These are phyloP conservation scores for Westerdykella aurantiaca DNA, from an alignment of 2,329 filamentous ascomycete genomes.

Conservation along the genomic window DNA sequence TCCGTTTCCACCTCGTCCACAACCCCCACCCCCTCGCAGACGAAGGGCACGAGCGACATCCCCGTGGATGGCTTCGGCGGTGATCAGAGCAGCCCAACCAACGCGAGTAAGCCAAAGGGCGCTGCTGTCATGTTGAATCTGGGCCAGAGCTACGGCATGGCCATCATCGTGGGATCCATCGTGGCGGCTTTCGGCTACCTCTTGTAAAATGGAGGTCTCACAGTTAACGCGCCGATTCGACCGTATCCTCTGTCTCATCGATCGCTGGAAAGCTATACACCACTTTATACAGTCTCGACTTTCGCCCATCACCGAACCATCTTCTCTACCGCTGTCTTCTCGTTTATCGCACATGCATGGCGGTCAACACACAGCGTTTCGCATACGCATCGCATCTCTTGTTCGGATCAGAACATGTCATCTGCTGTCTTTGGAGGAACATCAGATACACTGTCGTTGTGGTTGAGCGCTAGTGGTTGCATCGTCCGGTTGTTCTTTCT, in stretches of 20 bases:
- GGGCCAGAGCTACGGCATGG: constrained; percentile 52
- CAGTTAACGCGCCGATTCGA: background rate
- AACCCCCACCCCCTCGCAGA: constrained; percentile 6
- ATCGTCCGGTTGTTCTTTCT: no score
- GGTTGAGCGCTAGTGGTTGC: no score
- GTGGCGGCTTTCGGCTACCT: constrained; percentile 52
- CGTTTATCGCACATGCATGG: constrained; percentile 11
- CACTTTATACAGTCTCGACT: background rate
- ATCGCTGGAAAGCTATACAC: background rate
- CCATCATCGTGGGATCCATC: constrained; percentile 50
- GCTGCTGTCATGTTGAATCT: constrained; percentile 45
- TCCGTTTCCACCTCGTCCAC: constrained; percentile 39
- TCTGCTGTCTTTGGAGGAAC: no score
- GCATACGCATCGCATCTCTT: constrained; percentile 8
- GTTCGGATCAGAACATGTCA: constrained; percentile 1
- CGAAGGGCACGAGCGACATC: constrained; percentile 13
- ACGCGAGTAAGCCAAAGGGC: constrained; percentile 15
- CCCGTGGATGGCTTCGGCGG: constrained; percentile 31
- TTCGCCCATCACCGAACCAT: background rate
- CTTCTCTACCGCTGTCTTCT: background rate
- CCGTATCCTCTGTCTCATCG: background rate
- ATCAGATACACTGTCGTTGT: no score
- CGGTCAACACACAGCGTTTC: constrained; percentile 5
- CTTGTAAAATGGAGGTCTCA: constrained; percentile 20
- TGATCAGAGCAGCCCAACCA: constrained; percentile 13